Base-by-base conservation (phyloP, 2,329 filamentous ascomycete genomes). In the Fusarium sarcochroum region DNA sequence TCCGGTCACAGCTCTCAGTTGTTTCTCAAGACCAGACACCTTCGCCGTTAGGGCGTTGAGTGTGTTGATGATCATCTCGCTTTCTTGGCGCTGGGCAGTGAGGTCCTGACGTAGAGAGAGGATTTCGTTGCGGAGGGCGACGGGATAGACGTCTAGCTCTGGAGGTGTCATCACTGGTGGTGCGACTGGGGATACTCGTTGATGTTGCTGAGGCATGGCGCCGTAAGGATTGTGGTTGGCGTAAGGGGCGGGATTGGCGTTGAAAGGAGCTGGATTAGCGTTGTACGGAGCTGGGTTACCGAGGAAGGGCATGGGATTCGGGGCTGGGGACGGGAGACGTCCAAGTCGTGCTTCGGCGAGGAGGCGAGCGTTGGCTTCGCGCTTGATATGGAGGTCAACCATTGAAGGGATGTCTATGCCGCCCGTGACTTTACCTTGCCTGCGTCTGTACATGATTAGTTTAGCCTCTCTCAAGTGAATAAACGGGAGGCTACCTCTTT, bases 371-470 rank as follows among this genome's bases (percentile, higher is more conserved):
- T 25, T 14, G 6, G 34, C 32, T 23, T 73, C 69, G 3, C 72
- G 67, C 15, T 55, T 44, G 15, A 75, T 46, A 27, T 75, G 72
- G n/a, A 70, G 62, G 4, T 59, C 60, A 18, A 75, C 58, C 56
- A 74, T 68, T 32, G 40, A 17, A 3, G 10, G 1, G 18, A 73
- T 40, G 21, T 42, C 52, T 18, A 51, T 73, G 25, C 50, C 52
- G 47, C 69, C 71, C 35, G 55, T 46, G 15, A 11, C 8, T 27
- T 66, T 73, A 3, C 65, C 61, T 4, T n/a, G 6, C 0, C 20
- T 15, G 14, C 60, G 58, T 35, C 72, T 74, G 25, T 5, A 7
- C 1, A 20, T 1, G 3, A 35, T 65, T 2, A 57, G 23, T 8
- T 18, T 11, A 7, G 5, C 7, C 2, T 21, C 4, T 13, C 2